Conservation (phyloP, 768 basidiomycete species). For the Paxillus involutus region DNA sequence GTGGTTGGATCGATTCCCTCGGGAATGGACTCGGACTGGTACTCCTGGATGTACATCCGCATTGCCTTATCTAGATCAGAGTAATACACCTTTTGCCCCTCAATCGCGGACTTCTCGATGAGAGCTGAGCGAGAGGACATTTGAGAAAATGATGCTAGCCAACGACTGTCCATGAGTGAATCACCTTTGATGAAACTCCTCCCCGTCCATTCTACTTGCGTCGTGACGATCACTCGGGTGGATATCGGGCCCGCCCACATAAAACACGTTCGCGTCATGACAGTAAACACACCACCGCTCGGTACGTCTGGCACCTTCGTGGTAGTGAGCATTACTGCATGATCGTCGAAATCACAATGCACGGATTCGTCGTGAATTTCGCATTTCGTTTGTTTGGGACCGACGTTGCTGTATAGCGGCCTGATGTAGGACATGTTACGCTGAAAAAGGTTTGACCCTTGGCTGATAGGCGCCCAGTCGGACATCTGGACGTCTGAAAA, state of each 20-base stretch:
- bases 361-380: no score
- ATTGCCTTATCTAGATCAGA: no score
- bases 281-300: constrained; percentile 87
- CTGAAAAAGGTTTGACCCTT: no score
- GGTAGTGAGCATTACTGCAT: constrained; percentile 80
- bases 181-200: constrained; percentile 94
- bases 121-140: constrained; percentile 56
- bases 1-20: constrained; percentile 68
- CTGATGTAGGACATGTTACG: no score
- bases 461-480: no score
- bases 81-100: constrained; percentile 90
- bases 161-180: constrained; percentile 4
- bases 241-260: constrained; percentile 87
- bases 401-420: no score
- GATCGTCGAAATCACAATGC: constrained; percentile 81
- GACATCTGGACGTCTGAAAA: no score
- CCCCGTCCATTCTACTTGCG: constrained; percentile 94
- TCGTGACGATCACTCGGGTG: constrained; percentile 82
- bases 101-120: constrained; percentile 88
- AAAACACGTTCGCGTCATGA: constrained; percentile 93
- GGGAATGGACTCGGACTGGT: constrained; percentile 86
- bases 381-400: no score
- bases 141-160: constrained; percentile 21
- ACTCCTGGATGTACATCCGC: constrained; percentile 85
- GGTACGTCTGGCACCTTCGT: constrained; percentile 95